Evolutionary conservation across 2,329 filamentous ascomycete species (phyloP).

Genomic region (Huntiella savannae): DNA sequence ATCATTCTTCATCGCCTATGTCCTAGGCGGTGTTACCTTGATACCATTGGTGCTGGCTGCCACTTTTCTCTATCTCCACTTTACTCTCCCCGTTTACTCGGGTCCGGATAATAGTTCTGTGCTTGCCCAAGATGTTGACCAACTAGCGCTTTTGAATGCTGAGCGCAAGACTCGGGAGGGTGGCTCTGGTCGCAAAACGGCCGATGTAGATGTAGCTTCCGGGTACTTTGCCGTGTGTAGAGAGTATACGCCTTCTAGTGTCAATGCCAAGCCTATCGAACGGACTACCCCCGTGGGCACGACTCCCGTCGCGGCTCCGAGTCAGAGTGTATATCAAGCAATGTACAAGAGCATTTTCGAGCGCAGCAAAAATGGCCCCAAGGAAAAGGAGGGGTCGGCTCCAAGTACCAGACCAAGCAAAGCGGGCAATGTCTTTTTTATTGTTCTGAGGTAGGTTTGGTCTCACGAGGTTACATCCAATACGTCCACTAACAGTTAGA

Average conservation of each 20-base stretch:
- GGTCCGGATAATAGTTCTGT: constrained; percentile 19
- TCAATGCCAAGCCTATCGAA: constrained; percentile 85
- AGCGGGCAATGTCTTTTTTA: constrained; percentile 80
- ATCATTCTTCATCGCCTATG: constrained; percentile 52
- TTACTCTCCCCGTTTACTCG: constrained; percentile 40
- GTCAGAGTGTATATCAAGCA: constrained; percentile 88
- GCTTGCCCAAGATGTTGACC: constrained; percentile 42
- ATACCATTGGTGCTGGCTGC: constrained; percentile 49
- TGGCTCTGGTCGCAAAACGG: constrained; percentile 29
- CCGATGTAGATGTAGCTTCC: constrained; percentile 61
- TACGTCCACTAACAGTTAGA: neutral
- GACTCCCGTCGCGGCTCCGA: constrained; percentile 54
- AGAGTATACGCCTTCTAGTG: constrained; percentile 77
- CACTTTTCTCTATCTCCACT: constrained; percentile 47
- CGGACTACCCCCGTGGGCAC: constrained; percentile 63
- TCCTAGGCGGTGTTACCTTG: constrained; percentile 77
- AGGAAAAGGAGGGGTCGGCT: constrained; percentile 29
- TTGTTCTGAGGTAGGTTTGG: constrained; percentile 54
- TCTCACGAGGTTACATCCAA: neutral
- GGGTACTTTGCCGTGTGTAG: constrained; percentile 92
- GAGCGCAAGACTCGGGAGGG: constrained; percentile 25
- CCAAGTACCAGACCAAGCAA: constrained; percentile 37
- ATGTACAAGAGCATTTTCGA: constrained; percentile 97
- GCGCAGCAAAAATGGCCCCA: constrained; percentile 36
- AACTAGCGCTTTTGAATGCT: constrained; percentile 42